A percentile compares a stretch with the other conserved stretches of the same genome.
These are phyloP conservation scores for Salvia rosmarinus DNA, from an alignment of 257 asterid genomes.

Conservation along the genomic window DNA sequence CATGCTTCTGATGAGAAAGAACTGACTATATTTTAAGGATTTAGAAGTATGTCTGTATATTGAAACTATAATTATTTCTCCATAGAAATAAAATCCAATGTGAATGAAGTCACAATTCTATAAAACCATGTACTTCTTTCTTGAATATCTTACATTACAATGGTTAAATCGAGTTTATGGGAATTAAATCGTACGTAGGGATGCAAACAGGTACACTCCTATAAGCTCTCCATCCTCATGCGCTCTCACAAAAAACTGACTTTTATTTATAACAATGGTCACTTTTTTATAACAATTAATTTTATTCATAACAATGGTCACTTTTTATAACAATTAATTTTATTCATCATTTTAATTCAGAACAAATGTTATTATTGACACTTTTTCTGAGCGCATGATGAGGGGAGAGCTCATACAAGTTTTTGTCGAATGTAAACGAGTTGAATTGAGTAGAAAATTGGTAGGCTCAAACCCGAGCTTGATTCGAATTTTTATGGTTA, in stretches of 20 bases:
- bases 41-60: constrained; percentile 25
- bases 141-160: neutral
- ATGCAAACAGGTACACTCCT: too few species aligned
- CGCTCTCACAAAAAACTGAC: too few species aligned
- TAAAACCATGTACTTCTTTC: neutral
- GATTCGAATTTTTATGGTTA: neutral
- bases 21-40: constrained; percentile 14
- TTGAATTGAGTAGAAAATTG: neutral
- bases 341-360: too few species aligned
- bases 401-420: too few species aligned
- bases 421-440: neutral
- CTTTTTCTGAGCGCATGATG: too few species aligned
- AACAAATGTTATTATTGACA: too few species aligned
- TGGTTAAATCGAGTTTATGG: neutral
- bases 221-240: too few species aligned
- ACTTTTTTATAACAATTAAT: too few species aligned
- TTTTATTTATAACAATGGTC: too few species aligned
- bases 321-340: too few species aligned
- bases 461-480: neutral
- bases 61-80: constrained; percentile 9
- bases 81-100: neutral
- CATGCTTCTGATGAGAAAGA: constrained; percentile 47
- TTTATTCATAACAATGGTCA: too few species aligned
- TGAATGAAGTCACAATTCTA: constrained; percentile 22
- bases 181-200: neutral